Conservation (phyloP, 2,329 filamentous ascomycete species). For the Hymenoscyphus scutula region DNA sequence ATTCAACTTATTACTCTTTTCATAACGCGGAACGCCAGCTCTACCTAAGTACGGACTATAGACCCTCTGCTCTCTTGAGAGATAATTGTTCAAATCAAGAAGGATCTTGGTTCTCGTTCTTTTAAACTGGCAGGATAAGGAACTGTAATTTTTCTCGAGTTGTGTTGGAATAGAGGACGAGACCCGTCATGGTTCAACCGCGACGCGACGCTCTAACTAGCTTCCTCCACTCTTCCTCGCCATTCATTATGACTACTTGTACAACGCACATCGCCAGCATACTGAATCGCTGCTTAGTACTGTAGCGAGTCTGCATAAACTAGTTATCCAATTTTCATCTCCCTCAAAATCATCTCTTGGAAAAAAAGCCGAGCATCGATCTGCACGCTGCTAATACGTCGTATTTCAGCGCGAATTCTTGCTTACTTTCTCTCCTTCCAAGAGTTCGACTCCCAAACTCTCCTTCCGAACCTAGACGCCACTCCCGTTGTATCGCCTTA, state of each 20-base stretch:
- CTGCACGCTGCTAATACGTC: background rate
- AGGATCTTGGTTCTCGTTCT: too few relatives aligned
- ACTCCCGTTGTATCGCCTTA: background rate
- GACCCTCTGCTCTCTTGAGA: too few relatives aligned
- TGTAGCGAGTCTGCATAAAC: background rate
- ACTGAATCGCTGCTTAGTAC: background rate
- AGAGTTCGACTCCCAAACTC: background rate
- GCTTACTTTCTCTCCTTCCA: background rate
- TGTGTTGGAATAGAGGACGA: too few relatives aligned
- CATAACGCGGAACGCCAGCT: too few relatives aligned
- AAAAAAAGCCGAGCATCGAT: background rate
- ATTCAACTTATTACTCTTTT: too few relatives aligned
- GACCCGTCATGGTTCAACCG: too few relatives aligned
- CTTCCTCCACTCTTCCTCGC: background rate
- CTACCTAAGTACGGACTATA: too few relatives aligned
- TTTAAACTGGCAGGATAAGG: too few relatives aligned
- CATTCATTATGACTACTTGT: too few relatives aligned
- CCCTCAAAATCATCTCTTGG: background rate
- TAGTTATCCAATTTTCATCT: background rate
- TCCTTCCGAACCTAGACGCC: background rate
- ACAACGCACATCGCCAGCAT: too few relatives aligned
- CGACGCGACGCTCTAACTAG: background rate
- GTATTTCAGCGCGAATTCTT: conserved; percentile 5
- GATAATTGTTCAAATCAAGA: too few relatives aligned
- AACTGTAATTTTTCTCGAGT: too few relatives aligned